A percentile compares a stretch with the other conserved stretches of the same genome.
Conservation (phyloP, 768 basidiomycete genomes). For the Leccinum rimulosum region DNA sequence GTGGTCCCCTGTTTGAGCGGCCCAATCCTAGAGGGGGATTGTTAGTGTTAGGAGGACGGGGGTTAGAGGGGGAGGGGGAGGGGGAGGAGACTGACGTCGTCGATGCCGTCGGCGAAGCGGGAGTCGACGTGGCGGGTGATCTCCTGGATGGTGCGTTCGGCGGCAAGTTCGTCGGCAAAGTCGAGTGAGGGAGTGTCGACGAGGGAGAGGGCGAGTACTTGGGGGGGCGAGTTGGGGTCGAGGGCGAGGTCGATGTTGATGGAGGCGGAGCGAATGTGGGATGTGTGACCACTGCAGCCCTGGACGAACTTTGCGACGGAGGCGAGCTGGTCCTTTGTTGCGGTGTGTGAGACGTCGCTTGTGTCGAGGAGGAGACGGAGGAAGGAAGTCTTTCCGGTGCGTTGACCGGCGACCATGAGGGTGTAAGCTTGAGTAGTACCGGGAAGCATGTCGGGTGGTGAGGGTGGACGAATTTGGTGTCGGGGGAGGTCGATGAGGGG, state of each 20-base stretch:
- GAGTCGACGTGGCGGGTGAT: slow-evolving; percentile 71
- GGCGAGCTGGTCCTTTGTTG: slow-evolving; percentile 72
- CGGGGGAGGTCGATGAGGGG: slow-evolving; percentile 28
- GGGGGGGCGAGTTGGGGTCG: slow-evolving; percentile 44
- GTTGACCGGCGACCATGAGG: slow-evolving; percentile 78
- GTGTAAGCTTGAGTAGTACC: slow-evolving; percentile 44
- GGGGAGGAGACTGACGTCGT: slow-evolving; percentile 60
- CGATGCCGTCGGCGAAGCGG: slow-evolving; percentile 68
- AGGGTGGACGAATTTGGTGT: slow-evolving; percentile 28
- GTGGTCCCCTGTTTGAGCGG: slow-evolving; percentile 65
- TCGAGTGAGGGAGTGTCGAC: slow-evolving; percentile 84
- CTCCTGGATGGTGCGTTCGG: slow-evolving; percentile 64
- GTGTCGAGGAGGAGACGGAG: slow-evolving; percentile 85
- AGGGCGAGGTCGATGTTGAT: slow-evolving; percentile 67
- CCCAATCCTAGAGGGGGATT: slow-evolving; percentile 56
- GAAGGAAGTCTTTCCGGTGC: slow-evolving; percentile 85
- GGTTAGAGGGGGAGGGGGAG: slow-evolving; percentile 18
- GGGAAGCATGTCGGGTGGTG: slow-evolving; percentile 23
- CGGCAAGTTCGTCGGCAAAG: slow-evolving; percentile 60
- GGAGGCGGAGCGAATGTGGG: slow-evolving; percentile 67
- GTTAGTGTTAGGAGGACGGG: slow-evolving; percentile 14
- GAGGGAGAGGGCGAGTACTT: slow-evolving; percentile 61
- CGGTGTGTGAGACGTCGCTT: slow-evolving; percentile 57
- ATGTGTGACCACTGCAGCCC: slow-evolving; percentile 67
- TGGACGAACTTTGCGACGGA: slow-evolving; percentile 83